Evolutionary conservation across 208 protist species (phyloP), one percentile per base, ranked within the genome.

Genomic region (Polymyxa betae): DNA sequence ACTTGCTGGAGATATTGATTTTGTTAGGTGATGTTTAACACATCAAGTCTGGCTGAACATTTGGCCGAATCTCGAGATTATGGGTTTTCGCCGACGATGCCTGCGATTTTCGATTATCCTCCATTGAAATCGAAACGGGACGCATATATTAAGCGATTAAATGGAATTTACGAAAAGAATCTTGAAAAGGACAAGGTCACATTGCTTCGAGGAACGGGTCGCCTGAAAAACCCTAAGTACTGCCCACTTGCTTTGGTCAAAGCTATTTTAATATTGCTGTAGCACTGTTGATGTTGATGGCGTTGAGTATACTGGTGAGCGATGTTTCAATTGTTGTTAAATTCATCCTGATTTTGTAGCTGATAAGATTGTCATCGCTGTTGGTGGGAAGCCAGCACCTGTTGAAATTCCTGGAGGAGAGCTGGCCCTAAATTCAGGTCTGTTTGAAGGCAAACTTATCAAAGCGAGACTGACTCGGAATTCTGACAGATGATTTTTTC

Each of bases 151-250:
- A 87, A 90, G 29, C 78, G 93, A 32, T 91, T 96, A 5, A 95
- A 96, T 82, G 93, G 91, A 0, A 95, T 95, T 90, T 96, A 95
- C 88, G 68, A 94, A 0, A 78, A 49, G 35, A 95, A 95, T 77
- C 87, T 96, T 1, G 45, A 89, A 0, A 91, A 92, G 24, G 45
- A 77, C 16, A n/a, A 77, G 5, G 88, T 94, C 35, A 64, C 89
- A 16, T 45, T 92, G 41, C 90, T 95, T 12, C 40, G 44, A 12
- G 95, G 94, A 16, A 90, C 45, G 10, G 90, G 41, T 94, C 96
- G 32, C 16, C 72, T 16, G 35, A n/a, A 20, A 5, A 5, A 43
- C 5, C 72, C 16, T 82, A 82, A 43, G 35, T n/a, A 40, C 16
- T 20, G 10, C 16, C 72, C 35, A 43, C 72, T 5, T 82, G 35